These are phyloP conservation scores for Raffaelea arxii DNA, from an alignment of 2,329 filamentous ascomycete species.

Conservation along the genomic window DNA sequence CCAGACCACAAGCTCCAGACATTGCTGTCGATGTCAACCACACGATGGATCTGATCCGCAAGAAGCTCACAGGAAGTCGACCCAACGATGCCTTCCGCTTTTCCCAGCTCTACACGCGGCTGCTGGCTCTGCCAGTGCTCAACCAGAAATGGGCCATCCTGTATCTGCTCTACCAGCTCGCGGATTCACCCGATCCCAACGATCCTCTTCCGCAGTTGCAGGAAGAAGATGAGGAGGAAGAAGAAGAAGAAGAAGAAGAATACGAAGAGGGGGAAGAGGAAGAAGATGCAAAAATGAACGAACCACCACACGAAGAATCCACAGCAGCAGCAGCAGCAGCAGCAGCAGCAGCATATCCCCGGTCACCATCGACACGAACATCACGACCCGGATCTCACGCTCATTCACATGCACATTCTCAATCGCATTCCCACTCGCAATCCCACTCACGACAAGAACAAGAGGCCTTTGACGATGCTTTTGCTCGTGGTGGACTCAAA, in stretches of 20 bases:
- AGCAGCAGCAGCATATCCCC: neutral
- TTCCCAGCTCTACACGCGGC: constrained; percentile 79
- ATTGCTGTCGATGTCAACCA: constrained; percentile 73
- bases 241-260: constrained; percentile 11
- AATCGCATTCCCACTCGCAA: neutral
- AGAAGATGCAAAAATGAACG: constrained; percentile 31
- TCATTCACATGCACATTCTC: neutral
- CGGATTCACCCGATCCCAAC: constrained; percentile 53
- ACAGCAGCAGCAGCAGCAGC: neutral
- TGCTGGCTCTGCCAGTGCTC: constrained; percentile 84
- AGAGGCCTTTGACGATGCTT: constrained; percentile 41
- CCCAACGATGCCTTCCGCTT: constrained; percentile 73
- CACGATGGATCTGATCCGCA: constrained; percentile 85
- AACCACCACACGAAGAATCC: constrained; percentile 28
- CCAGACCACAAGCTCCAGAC: constrained; percentile 31
- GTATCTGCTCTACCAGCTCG: constrained; percentile 77
- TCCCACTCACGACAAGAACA: constrained; percentile 30
- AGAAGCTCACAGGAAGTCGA: constrained; percentile 71
- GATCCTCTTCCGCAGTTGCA: constrained; percentile 35
- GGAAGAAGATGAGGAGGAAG: constrained; percentile 17
- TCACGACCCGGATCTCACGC: too few species aligned
- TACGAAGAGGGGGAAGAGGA: constrained; percentile 22
- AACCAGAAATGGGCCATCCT: constrained; percentile 96
- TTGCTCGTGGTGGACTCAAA: constrained; percentile 42
- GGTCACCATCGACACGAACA: neutral